phyloP scores from a whole-genome alignment of 345 rosid genomes.

The Eucalyptus regnans region DNA sequence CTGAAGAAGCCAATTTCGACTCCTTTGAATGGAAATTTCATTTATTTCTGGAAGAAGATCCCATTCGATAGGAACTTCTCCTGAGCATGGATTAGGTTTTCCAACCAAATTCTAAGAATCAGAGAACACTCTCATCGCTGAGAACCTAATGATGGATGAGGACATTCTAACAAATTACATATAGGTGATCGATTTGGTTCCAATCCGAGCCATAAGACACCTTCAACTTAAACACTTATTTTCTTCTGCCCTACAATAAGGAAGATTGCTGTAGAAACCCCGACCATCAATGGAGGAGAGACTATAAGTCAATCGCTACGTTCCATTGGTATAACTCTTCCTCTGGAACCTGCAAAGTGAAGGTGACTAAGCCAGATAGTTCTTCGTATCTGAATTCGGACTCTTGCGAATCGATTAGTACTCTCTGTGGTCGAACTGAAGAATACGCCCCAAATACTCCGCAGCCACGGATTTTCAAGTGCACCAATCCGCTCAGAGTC shows the following conservation, averaged over 20 bases:
- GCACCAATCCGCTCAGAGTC: neutral
- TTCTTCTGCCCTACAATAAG: neutral
- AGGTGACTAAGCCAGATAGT: conserved; percentile 22
- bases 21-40: neutral
- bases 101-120: neutral
- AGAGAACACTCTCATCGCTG: neutral
- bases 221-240: neutral
- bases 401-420: conserved; percentile 19
- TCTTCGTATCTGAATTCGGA: conserved; percentile 22
- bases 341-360: conserved; percentile 23
- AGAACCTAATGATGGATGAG: neutral
- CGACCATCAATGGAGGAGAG: neutral
- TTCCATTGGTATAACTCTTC: conserved; percentile 46
- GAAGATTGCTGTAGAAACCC: neutral
- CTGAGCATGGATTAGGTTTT: neutral
- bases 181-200: neutral
- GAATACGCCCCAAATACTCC: conserved; percentile 42
- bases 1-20: neutral
- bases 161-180: neutral
- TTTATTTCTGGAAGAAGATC: neutral
- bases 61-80: neutral
- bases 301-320: conserved; percentile 11
- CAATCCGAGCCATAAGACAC: neutral
- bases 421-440: conserved; percentile 24
- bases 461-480: conserved; percentile 30